Evolutionary conservation across 352 stramenopile species (phyloP).

Genomic region (Phytophthora constricta): DNA sequence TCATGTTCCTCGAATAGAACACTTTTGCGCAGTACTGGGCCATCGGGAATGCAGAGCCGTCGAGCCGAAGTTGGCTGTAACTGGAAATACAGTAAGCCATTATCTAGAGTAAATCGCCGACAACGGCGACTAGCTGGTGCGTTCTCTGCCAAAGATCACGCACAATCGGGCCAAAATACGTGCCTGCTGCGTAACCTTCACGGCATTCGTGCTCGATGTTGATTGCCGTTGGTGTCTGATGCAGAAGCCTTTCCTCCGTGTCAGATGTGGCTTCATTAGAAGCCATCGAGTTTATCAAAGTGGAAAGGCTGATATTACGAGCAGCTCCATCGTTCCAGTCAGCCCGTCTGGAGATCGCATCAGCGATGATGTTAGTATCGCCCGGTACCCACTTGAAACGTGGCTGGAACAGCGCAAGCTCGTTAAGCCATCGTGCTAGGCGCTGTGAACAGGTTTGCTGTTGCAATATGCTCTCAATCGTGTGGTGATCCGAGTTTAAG

Average conservation of each 20-base stretch:
- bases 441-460: conserved; percentile 6
- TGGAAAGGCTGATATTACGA: conserved; percentile 9
- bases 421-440: conserved; percentile 3
- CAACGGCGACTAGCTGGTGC: too few species aligned
- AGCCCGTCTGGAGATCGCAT: not conserved
- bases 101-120: too few species aligned
- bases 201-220: too few species aligned
- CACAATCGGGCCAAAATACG: too few species aligned
- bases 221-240: too few species aligned
- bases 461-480: conserved; percentile 7
- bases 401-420: conserved; percentile 19
- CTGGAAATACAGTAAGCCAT: not conserved
- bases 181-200: too few species aligned
- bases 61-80: not conserved
- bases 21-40: not conserved
- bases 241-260: too few species aligned
- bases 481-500: conserved; percentile 11
- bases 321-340: conserved; percentile 15
- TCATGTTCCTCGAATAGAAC: conserved; percentile 9
- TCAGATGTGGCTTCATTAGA: not conserved
- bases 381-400: conserved; percentile 21
- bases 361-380: conserved; percentile 8
- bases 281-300: conserved; percentile 6
- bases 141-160: too few species aligned
- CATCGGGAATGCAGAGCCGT: conserved; percentile 7